Evolutionary conservation across 2,329 filamentous ascomycete genomes (phyloP), one percentile per base, ranked within the genome.

Genomic region (Pseudofabraea citricarpa): DNA sequence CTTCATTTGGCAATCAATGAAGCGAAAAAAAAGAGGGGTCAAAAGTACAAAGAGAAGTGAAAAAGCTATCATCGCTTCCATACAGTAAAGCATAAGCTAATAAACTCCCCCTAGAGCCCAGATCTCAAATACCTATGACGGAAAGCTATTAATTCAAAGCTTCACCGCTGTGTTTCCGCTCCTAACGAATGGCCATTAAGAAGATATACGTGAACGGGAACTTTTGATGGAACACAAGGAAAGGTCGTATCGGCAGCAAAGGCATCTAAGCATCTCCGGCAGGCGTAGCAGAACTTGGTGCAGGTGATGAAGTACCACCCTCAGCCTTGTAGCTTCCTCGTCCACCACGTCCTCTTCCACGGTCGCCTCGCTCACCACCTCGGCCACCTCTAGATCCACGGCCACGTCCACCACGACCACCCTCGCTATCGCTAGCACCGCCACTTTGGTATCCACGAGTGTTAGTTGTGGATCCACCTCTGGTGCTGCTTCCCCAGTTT

Each of bases 361-460:
- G 35, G 21, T 37, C 35, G 36, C 79, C 69, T 36, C 79, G 67
- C 40, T 73, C 74, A 50, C 72, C 68, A 46, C 77, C 72, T 48
- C 75, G 68, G 48, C 72, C 69, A 49, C 77, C 70, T 48, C 77
- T 72, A 44, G 77, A 68, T 43, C 71, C 69, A 59, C 82, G 85
- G 43, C 68, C 70, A 55, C 76, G 72, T 16, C 70, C 69, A 27
- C 71, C 71, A 36, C 75, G 73, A 21, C 74, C 75, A 42, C 77
- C 75, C 47, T 79, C 75, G 47, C 87, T 84, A 51, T 90, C 87
- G 54, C 84, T 87, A 47, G 83, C 90, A 46, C 87, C 87, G 43
- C 85, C 87, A 59, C 89, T 94, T 55, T 88, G 83, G 70, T 95
- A 95, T 47, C 88, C 89, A 55, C 85, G 35, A 13, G 15, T 21